Base-by-base conservation (phyloP, 305 asterid species). In the Fraxinus sp. region DNA sequence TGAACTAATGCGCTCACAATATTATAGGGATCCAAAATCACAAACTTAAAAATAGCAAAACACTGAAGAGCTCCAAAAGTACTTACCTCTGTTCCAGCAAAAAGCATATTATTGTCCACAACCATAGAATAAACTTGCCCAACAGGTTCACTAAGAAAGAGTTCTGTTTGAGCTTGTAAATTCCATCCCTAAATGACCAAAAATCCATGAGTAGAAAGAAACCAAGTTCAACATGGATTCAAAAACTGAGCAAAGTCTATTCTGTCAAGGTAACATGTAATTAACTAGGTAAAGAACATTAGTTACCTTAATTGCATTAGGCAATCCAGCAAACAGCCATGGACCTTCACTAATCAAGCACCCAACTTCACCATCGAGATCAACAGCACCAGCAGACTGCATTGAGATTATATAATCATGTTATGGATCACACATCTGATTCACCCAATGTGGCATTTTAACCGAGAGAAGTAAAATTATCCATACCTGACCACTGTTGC, bases 41-140 rank as follows among this genome's bases (percentile, higher is more conserved):
- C 4, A 81, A 24, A 52, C 37, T 20, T 22, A 36, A 30, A 6
- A 35, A 39, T 55, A 77, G 30, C 11, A 1, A 59, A 68, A 26
- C 75, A 28, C 5, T 7, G 41, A 77, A 11, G 39, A 41, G 7
- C 71, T 75, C 28, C 64, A 28, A 24, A 78, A 14, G 8, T 79
- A 72, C 20, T 33, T 80, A 91, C 97, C 95, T 91, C 90, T 75
- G 81, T 83, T 68, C 98, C 97, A 74, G 94, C 96, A 81, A 91
- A 89, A 78, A 92, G 77, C 85, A 73, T 79, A 84, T 88, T 86
- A 43, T 87, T 82, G 28, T 78, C 88, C 37, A 80, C 79, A 35
- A 33, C 86, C 80, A 93, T 41, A 82, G 92, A 78, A 81, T 83
- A 77, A 32, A 94, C 95, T 77, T 82, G 83, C 13, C 95, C 95